Evolutionary conservation across 2,329 filamentous ascomycete genomes (phyloP), one percentile per base, ranked within the genome.

Genomic region (Cordyceps sp.): DNA sequence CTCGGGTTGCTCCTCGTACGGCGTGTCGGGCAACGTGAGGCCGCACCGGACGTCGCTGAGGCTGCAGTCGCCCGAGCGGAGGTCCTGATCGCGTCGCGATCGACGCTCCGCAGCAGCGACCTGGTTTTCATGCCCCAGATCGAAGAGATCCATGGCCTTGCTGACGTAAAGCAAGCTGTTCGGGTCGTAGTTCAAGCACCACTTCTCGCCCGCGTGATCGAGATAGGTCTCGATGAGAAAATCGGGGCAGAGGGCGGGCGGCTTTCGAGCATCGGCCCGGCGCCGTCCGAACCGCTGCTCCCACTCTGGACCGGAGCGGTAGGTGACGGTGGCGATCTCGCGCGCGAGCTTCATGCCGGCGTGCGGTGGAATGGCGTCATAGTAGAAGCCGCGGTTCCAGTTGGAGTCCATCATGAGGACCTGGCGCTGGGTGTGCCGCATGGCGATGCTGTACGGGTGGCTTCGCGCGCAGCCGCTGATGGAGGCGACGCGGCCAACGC

Each of bases 361-460:
- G 48, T 98, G 90, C 1, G 90, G 90, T 3, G 90, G 90, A 6
- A 98, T 74, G 26, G 65, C 61, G 46, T 77, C 78, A 50, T 93
- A 93, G 62, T 96, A 96, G 59, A 88, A 93, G 2, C 90, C 90
- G 23, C 90, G 74, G 43, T 83, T 82, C 90, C 90, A 98, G 47
- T 93, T 85, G 3, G 86, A 85, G 47, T 98, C 90, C 79, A 94
- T 94, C 86, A 98, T 96, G 30, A 98, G 69, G 1, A 94, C 90
- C 59, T 96, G 90, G 19, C 90, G 76, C 57, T 98, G 90, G 0
- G 88, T 93, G 57, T 98, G 90, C 33, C 90, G 76, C 88, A 98
- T 94, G 22, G 90, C 90, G 51, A 98, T 93, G 54, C 86, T 93
- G 60, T 98, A 98, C 1, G 90, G 90, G 52, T 98, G 90, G 44